These are phyloP conservation scores for Pyrrhoderma lamaoense DNA, from an alignment of 1,284 basidiomycete species.

Conservation along the genomic window DNA sequence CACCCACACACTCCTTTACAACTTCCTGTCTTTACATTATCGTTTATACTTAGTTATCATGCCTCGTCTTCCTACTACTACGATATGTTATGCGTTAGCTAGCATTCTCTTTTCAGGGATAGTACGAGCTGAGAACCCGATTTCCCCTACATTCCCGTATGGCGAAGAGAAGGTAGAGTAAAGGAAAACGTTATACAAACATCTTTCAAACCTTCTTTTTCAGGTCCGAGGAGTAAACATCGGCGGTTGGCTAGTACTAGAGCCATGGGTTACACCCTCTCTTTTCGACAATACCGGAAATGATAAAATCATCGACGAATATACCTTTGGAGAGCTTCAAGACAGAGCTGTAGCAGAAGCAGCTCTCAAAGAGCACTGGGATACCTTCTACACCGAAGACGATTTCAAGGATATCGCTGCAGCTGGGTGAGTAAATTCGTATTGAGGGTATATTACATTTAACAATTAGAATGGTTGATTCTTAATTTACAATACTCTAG, in stretches of 20 bases:
- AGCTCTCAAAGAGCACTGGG: constrained; percentile 63
- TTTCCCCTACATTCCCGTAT: constrained; percentile 40
- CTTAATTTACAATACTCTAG: too few species aligned
- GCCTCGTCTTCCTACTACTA: neutral
- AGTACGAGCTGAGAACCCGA: constrained; percentile 20
- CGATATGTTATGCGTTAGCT: neutral
- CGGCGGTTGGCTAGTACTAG: constrained; percentile 75
- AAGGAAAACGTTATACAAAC: neutral
- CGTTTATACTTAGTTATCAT: neutral
- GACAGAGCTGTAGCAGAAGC: constrained; percentile 38
- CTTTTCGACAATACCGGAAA: constrained; percentile 80
- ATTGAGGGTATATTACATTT: too few species aligned
- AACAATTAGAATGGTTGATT: neutral
- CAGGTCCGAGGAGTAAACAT: constrained; percentile 58
- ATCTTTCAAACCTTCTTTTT: neutral
- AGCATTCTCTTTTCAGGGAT: neutral
- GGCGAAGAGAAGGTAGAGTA: constrained; percentile 45
- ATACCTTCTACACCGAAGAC: constrained; percentile 72
- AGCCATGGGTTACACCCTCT: constrained; percentile 84
- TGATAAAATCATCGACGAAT: constrained; percentile 71
- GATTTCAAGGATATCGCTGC: constrained; percentile 70
- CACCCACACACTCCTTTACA: too few species aligned
- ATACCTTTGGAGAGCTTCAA: constrained; percentile 71
- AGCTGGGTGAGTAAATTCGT: constrained; percentile 48
- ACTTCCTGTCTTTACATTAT: too few species aligned